Base-by-base conservation (phyloP, 2,329 filamentous ascomycete species). In the Aspergillus ibericus region DNA sequence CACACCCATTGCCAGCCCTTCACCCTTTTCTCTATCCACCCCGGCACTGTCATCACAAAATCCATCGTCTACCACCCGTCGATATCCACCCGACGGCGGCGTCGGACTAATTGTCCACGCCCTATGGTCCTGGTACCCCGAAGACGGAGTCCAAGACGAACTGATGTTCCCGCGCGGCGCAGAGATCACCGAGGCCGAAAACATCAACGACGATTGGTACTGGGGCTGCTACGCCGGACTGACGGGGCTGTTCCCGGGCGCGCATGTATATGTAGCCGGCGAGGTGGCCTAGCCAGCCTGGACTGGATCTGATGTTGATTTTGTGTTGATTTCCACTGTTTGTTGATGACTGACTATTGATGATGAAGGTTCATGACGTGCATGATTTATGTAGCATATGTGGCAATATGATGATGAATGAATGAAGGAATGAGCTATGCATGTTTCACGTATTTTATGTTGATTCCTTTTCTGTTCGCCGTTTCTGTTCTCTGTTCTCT, bases 171-270 rank as follows among this genome's bases (percentile, higher is more conserved):
- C 93, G 0, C 87, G 87, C 52, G 88, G 90, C 9, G 92, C 93
- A 0, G 90, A 95, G 74, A 84, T 98, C 13, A 82, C 83, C 6
- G 93, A 98, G 77, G 86, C 89, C 36, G 89, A 93, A 72, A 90
- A 95, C 73, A 86, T 96, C 49, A 96, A 96, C 72, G 90, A 88
- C 16, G 92, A 96, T 72, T 98, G 93, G 93, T 92, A 84, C 69
- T 89, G 88, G 77, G 93, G 93, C 0, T 86, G 87, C 27, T 97
- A 96, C 79, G 92, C 92, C 77, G 92, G 92, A 0, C 79, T 78
- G 22, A 87, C 85, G 66, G 93, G 92, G 0, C 68, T 97, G 63
- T 96, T 97, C 70, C 93, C 93, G 4, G 87, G 88, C 6, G 84
- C 85, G 7, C 93, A 93, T 80, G 90, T 92, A 25, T 79, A 79